Evolutionary conservation across 371 early-diverging fungal species (phyloP).

Genomic region (Synchytrium microbalum): DNA sequence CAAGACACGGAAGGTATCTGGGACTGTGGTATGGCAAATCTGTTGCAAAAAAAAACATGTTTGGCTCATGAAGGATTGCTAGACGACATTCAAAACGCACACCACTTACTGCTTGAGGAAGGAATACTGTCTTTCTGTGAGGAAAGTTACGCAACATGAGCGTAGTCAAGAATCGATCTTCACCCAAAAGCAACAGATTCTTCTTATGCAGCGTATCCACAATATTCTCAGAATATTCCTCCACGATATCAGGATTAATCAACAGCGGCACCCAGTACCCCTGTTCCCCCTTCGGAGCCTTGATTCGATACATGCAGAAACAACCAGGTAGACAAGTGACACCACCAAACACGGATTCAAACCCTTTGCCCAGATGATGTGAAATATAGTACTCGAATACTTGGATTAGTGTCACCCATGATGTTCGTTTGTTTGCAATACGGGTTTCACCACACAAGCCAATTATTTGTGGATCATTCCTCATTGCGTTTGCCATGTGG

Average conservation of each 20-base stretch:
- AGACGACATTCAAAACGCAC: too few species aligned
- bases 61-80: constrained; percentile 59
- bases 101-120: constrained; percentile 57
- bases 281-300: constrained; percentile 42
- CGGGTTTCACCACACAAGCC: constrained; percentile 66
- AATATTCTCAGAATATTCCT: constrained; percentile 38
- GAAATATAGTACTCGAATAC: constrained; percentile 58
- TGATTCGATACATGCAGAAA: constrained; percentile 71
- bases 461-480: constrained; percentile 58
- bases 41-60: constrained; percentile 87
- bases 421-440: constrained; percentile 62
- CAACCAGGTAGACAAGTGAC: constrained; percentile 96
- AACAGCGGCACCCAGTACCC: constrained; percentile 32
- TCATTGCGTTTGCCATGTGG: constrained; percentile 57
- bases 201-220: constrained; percentile 45
- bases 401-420: constrained; percentile 85
- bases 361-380: constrained; percentile 46
- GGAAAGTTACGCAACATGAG: constrained; percentile 53
- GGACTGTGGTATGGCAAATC: constrained; percentile 85
- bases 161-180: constrained; percentile 62
- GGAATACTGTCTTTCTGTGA: constrained; percentile 46
- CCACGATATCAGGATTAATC: constrained; percentile 37
- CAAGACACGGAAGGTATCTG: constrained; percentile 79
- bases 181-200: constrained; percentile 46
- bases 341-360: constrained; percentile 50